Evolutionary conservation across 2,329 filamentous ascomycete genomes (phyloP).

Genomic region (Aspergillus chevalieri): DNA sequence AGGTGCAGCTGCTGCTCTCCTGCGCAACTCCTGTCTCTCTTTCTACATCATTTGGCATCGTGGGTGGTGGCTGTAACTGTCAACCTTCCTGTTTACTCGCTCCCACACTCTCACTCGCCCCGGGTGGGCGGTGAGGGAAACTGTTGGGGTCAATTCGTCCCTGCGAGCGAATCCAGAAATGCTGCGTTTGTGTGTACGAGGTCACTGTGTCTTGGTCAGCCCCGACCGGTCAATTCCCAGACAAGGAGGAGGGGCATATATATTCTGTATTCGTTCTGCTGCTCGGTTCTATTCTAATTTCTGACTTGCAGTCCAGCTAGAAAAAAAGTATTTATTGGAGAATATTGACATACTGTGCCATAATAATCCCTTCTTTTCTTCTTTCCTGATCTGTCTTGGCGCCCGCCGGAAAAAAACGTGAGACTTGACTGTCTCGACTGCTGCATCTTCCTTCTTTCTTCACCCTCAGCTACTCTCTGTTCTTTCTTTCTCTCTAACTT

Average conservation of each 20-base stretch:
- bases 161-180: background rate
- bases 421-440: background rate
- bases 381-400: background rate
- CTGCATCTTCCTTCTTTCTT: background rate
- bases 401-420: background rate
- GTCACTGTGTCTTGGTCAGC: too few species aligned
- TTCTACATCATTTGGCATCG: background rate
- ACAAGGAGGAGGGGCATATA: too few species aligned
- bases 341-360: background rate
- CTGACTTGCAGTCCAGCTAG: too few species aligned
- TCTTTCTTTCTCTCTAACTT: constrained; percentile 1
- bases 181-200: background rate
- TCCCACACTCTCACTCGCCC: background rate
- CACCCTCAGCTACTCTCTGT: background rate
- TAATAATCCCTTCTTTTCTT: background rate
- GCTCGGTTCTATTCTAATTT: too few species aligned
- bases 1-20: background rate
- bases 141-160: background rate
- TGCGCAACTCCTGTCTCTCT: background rate
- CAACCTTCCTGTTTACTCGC: background rate
- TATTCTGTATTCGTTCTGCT: too few species aligned
- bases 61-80: background rate
- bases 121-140: background rate
- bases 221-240: too few species aligned
- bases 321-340: too few species aligned